These are phyloP conservation scores for Epichloe sylvatica DNA, from an alignment of 2,329 filamentous ascomycete species.

Conservation along the genomic window DNA sequence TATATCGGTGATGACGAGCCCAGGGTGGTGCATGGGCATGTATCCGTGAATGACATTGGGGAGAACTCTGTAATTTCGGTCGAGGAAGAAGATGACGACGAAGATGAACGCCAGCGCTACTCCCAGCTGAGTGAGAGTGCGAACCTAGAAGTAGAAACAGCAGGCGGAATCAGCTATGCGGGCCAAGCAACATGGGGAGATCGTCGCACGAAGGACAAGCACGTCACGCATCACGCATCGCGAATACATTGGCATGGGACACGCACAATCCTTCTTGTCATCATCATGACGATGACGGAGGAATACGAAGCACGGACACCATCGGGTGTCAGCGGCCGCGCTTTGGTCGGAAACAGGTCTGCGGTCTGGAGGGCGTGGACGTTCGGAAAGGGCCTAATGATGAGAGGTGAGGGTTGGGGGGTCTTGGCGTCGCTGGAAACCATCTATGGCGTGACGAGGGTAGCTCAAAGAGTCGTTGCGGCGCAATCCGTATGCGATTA, in stretches of 20 bases:
- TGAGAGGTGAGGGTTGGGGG: not conserved
- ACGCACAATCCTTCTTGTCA: constrained; percentile 26
- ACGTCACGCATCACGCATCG: not conserved
- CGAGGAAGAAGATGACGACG: constrained; percentile 65
- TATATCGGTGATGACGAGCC: constrained; percentile 74
- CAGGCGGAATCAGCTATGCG: not conserved
- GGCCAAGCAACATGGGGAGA: not conserved
- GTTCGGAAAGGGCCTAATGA: not conserved
- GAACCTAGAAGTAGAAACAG: constrained; percentile 31
- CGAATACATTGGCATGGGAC: not conserved
- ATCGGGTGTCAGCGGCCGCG: not conserved
- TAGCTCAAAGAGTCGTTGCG: not conserved
- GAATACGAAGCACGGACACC: not conserved
- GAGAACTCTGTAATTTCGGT: constrained; percentile 76
- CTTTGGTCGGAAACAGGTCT: not conserved
- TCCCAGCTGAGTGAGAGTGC: constrained; percentile 62
- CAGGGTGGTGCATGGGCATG: constrained; percentile 72
- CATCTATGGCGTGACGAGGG: constrained; percentile 1
- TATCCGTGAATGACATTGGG: constrained; percentile 76
- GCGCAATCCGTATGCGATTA: not conserved
- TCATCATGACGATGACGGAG: constrained; percentile 8
- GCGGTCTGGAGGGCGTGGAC: not conserved
- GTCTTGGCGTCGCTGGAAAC: not conserved
- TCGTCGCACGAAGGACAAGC: not conserved
- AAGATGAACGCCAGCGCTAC: constrained; percentile 52